phyloP scores from a whole-genome alignment of 139 green algal species.

The Diplosphaera chodatii region DNA sequence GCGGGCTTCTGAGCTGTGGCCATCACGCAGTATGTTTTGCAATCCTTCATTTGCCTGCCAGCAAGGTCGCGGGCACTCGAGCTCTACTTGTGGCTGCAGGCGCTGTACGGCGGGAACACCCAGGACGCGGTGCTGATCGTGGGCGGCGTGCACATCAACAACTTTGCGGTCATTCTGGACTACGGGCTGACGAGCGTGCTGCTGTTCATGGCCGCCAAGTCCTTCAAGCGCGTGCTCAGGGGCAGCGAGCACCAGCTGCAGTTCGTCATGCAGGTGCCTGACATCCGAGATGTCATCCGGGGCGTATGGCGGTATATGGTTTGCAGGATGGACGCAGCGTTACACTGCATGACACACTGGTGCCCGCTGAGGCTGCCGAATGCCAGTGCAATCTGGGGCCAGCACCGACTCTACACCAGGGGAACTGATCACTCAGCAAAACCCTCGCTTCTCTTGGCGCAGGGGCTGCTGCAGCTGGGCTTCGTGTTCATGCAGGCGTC shows the following conservation, averaged over 20 bases:
- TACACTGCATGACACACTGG: too few relatives aligned
- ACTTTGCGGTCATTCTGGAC: slow-evolving; percentile 1
- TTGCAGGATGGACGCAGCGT: too few relatives aligned
- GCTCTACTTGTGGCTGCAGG: neutral
- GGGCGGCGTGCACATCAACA: neutral
- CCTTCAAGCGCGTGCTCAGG: slow-evolving; percentile 10
- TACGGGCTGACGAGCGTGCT: neutral
- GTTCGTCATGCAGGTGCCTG: slow-evolving; percentile 8
- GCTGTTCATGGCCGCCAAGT: slow-evolving; percentile 1
- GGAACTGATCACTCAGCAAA: neutral
- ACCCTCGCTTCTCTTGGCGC: neutral
- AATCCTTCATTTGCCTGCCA: neutral
- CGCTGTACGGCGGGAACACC: neutral
- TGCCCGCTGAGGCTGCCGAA: too few relatives aligned
- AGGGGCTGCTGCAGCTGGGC: slow-evolving; percentile 11
- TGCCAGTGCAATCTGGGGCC: too few relatives aligned
- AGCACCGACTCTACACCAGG: too few relatives aligned
- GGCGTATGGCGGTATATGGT: too few relatives aligned
- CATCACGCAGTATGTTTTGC: too few relatives aligned
- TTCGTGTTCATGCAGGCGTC: slow-evolving; percentile 16
- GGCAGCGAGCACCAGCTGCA: neutral
- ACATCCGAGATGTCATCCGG: too few relatives aligned
- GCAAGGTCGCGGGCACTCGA: neutral
- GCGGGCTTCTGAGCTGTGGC: too few relatives aligned
- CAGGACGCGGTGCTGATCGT: neutral